Base-by-base conservation (phyloP, 2,329 filamentous ascomycete genomes). In the Chrysosporium queenslandicum region DNA sequence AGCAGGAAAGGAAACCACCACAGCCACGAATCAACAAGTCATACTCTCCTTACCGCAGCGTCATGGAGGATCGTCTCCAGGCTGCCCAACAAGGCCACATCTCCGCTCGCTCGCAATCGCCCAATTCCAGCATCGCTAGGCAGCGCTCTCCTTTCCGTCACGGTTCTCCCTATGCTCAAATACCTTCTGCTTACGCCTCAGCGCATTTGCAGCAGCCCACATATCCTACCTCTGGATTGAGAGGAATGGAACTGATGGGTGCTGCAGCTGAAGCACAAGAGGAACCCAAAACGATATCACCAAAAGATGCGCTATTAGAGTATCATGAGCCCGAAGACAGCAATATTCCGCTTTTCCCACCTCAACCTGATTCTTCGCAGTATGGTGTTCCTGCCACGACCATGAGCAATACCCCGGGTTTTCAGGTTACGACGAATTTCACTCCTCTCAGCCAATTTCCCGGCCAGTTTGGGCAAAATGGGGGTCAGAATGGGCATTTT, bases 221-320 rank as follows among this genome's bases (percentile, higher is more conserved):
- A n/a, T 72, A 73, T 36, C 64, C 75, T 27, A 68, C 46, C 16
- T 52, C 56, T 3, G 50, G 42, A 7, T 40, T 58, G 30, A 32
- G 51, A 23, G 53, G 50, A 23, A 55, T 53, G 43, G 50, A 43
- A 11, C 20, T 55, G 30, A 21, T 74, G 69, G 34, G 37, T 21
- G 42, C 25, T 4, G 25, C n/a, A 5, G 63, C 66, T 59, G 50
- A 71, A 40, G 60, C 69, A 47, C 59, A 66, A 56, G 59, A 65
- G 34, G 64, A 84, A n/a, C 77, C 81, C 1, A 87, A 87, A 68
- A 95, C 91, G 0, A 95, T 98, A 43, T 97, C 91, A 1, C 92
- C 91, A 21, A 94, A 94, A 70, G 91, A 97, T 62, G 87, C 90
- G 1, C 71, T 94, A 55, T 71, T 96, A 46, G 90, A 96, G 55